Conservation (phyloP, 1,139 yeast genomes). For the Zygoascus sp. region DNA sequence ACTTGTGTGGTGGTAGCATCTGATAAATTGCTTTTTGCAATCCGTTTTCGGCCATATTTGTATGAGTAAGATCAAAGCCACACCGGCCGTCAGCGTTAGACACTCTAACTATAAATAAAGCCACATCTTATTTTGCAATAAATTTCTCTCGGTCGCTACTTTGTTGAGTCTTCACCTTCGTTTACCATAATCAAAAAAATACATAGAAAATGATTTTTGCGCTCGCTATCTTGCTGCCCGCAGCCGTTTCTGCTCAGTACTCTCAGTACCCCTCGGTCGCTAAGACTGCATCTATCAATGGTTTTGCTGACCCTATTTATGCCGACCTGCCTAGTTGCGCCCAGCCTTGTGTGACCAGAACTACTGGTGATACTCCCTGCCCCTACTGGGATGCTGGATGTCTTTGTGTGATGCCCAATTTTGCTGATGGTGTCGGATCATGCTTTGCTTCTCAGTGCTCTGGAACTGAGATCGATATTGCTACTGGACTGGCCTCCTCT, state of each 20-base stretch:
- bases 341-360: constrained; percentile 26
- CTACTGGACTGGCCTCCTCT: constrained; percentile 43
- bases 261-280: constrained; percentile 47
- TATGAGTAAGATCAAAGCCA: background rate
- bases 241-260: constrained; percentile 20
- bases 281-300: constrained; percentile 48
- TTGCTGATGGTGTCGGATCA: constrained; percentile 45
- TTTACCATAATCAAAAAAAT: no score
- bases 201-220: constrained; percentile 10
- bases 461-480: constrained; percentile 40
- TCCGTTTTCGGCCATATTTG: background rate
- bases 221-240: constrained; percentile 10
- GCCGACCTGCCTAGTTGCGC: constrained; percentile 45
- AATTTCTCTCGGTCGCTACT: no score
- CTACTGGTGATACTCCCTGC: constrained; percentile 29
- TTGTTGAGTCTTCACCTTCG: no score
- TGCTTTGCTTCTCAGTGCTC: constrained; percentile 43
- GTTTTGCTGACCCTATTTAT: constrained; percentile 50
- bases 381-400: constrained; percentile 56
- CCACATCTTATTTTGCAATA: background rate
- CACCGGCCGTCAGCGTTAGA: background rate
- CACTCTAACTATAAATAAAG: background rate
- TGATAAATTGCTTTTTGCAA: background rate
- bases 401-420: constrained; percentile 48
- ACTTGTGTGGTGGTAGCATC: background rate